These are phyloP conservation scores for Rhynchospora tenuis DNA, from an alignment of 176 grass and related monocot genomes.

Conservation along the genomic window DNA sequence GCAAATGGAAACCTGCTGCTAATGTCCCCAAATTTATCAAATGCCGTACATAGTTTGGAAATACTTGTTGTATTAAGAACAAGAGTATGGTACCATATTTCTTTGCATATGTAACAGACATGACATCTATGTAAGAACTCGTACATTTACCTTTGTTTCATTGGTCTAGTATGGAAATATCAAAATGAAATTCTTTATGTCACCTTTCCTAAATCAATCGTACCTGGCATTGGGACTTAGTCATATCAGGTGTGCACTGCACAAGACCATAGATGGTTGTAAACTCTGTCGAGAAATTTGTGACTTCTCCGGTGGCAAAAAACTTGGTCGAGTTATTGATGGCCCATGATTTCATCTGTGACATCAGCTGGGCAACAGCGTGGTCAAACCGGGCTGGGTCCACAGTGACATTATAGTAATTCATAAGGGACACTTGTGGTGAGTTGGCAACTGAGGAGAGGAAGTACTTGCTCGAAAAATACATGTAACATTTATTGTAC, in stretches of 20 bases:
- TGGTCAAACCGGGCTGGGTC: neutral
- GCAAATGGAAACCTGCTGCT: no score
- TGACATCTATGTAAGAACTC: neutral
- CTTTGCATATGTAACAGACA: neutral
- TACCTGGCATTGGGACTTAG: constrained; percentile 26
- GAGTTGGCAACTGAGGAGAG: constrained; percentile 40
- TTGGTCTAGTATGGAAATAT: neutral
- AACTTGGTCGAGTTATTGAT: constrained; percentile 3
- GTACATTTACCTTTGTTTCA: no score
- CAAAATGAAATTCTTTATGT: neutral
- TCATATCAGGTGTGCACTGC: constrained; percentile 47
- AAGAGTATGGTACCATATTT: neutral
- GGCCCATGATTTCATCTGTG: neutral
- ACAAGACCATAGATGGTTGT: constrained; percentile 31
- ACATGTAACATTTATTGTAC: constrained; percentile 35
- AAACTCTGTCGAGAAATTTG: neutral
- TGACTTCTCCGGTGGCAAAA: constrained; percentile 16
- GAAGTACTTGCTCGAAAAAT: constrained; percentile 45
- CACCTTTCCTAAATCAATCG: neutral
- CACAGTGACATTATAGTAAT: neutral
- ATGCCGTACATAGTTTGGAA: neutral
- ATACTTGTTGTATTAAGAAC: neutral
- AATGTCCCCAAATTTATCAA: no score
- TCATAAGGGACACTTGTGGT: neutral
- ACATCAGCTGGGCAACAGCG: constrained; percentile 4